A percentile compares a stretch with the other conserved stretches of the same genome.
phyloP scores from a whole-genome alignment of 495 filamentous ascomycete species.

The Podospora pseudoanserina region DNA sequence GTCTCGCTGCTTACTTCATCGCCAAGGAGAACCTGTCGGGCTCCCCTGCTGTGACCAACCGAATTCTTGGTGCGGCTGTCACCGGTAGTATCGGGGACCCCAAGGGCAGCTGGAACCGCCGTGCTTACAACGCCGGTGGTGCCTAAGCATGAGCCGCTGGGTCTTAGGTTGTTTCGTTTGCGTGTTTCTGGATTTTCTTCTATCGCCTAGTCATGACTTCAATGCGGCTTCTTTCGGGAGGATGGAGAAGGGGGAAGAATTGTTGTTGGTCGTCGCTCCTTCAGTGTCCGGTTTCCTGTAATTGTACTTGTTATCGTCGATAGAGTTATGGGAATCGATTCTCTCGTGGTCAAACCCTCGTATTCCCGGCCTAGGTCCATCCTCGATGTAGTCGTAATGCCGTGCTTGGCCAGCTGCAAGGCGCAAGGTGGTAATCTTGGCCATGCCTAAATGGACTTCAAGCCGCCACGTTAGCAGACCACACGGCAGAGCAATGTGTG shows the following conservation, averaged over 20 bases:
- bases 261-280: not conserved
- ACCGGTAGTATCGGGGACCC: constrained; percentile 4
- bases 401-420: not conserved
- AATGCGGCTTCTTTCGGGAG: not conserved
- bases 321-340: not conserved
- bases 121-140: constrained; percentile 19
- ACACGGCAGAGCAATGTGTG: not conserved
- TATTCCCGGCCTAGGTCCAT: not conserved
- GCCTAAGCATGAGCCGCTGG: not conserved
- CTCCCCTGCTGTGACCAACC: constrained; percentile 13
- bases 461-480: not conserved
- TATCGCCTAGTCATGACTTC: not conserved
- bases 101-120: constrained; percentile 9
- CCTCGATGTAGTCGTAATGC: not conserved
- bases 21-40: constrained; percentile 16
- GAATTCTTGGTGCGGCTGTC: constrained; percentile 7
- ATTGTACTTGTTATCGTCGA: not conserved
- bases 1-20: constrained; percentile 48
- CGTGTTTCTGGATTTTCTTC: not conserved
- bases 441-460: not conserved
- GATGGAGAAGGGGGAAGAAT: not conserved
- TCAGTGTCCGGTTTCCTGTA: not conserved
- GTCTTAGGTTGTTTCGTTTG: not conserved
- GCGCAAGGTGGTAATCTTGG: not conserved
- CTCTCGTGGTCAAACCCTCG: not conserved